A percentile compares a stretch with the other conserved stretches of the same genome.
Conservation (phyloP, 75 land plant species). For the Pinus taeda region DNA sequence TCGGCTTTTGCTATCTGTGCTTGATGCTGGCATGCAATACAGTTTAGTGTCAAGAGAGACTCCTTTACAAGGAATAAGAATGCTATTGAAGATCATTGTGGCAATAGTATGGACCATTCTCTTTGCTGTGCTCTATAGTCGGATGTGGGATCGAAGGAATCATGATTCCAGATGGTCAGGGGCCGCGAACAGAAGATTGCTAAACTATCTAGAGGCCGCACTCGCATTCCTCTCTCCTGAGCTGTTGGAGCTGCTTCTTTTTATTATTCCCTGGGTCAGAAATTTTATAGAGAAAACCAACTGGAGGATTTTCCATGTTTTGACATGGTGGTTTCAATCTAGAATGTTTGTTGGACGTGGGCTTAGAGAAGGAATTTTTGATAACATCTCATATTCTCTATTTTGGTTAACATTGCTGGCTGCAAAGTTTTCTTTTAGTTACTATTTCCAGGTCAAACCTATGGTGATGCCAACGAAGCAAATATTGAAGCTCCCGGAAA, state of each 20-base stretch:
- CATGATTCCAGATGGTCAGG: slow-evolving; percentile 48
- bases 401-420: slow-evolving; percentile 71
- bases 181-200: slow-evolving; percentile 32
- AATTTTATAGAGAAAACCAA: slow-evolving; percentile 67
- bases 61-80: slow-evolving; percentile 51
- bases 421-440: slow-evolving; percentile 67
- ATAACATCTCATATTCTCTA: slow-evolving; percentile 52
- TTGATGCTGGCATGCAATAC: slow-evolving; percentile 68
- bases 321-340: slow-evolving; percentile 88
- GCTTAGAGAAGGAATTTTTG: slow-evolving; percentile 68
- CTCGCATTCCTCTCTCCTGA: slow-evolving; percentile 51
- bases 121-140: slow-evolving; percentile 61
- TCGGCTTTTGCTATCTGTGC: slow-evolving; percentile 63
- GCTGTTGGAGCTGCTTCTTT: slow-evolving; percentile 43
- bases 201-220: slow-evolving; percentile 48
- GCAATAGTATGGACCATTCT: slow-evolving; percentile 64
- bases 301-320: slow-evolving; percentile 47
- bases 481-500: slow-evolving; percentile 13
- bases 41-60: slow-evolving; percentile 75
- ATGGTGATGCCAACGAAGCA: slow-evolving; percentile 55
- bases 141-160: slow-evolving; percentile 63
- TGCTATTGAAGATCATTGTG: slow-evolving; percentile 70
- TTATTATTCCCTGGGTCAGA: slow-evolving; percentile 63
- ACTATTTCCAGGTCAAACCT: slow-evolving; percentile 75
- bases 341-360: slow-evolving; percentile 78